Base-by-base conservation (phyloP, 257 asterid species). In the Gardenia jasminoides region DNA sequence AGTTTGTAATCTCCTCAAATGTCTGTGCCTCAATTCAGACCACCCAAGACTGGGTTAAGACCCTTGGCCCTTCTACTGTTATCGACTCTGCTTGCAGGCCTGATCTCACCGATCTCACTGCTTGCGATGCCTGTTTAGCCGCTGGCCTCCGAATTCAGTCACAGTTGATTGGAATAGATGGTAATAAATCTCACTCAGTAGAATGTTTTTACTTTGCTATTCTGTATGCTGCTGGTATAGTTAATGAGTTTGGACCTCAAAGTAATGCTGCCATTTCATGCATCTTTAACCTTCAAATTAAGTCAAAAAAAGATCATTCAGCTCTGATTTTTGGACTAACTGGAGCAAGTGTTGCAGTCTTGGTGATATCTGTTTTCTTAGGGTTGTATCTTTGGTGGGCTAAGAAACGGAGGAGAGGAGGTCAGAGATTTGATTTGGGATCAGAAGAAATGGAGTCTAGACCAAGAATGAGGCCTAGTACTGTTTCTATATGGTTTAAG, bases 151-250 rank as follows among this genome's bases (percentile, higher is more conserved):
- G 75, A 79, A 91, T 90, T 83, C 94, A 87, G 80, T 8, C 89
- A 10, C 75, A 78, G 31, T 74, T 94, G 88, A 85, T 85, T n/a
- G 88, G 83, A 7, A 78, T 90, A 81, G 98, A 93, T 86, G 97
- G 97, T 84, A 94, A 94, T 80, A 86, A 48, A 50, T 87, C 92
- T 72, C 98, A 90, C 61, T 83, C 98, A 50, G 79, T 78, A 15
- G 80, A 86, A n/a, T 94, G 98, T 48, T 94, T 89, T 83, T 86
- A 92, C 84, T 91, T 91, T 79, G 47, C 94, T 3, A 24, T 90
- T 80, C 61, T 92, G 24, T 94, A 94, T 87, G 98, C 98, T 86
- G 97, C 98, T 85, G 98, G 98, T 22, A 70, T 94, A 81, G 88
- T 85, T n/a, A 88, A 89, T 83, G 84, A 91, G 81, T 82, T 74